These are phyloP conservation scores for Colletotrichum sp. DNA, from an alignment of 2,329 filamentous ascomycete species.

Conservation along the genomic window DNA sequence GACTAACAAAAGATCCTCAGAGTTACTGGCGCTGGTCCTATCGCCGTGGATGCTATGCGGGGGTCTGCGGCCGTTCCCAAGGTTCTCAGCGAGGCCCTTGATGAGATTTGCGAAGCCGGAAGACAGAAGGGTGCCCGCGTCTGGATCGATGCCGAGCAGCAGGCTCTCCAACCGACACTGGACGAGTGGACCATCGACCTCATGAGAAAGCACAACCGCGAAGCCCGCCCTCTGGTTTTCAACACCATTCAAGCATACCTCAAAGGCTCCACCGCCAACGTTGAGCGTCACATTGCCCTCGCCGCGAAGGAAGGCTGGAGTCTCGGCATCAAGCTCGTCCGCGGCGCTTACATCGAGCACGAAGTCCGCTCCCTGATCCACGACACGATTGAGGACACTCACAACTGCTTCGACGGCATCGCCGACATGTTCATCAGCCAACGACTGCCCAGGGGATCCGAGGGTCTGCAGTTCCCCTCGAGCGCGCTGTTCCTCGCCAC, in stretches of 20 bases:
- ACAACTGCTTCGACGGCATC: constrained; percentile 75
- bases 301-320: constrained; percentile 67
- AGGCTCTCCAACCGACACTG: constrained; percentile 78
- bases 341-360: constrained; percentile 74
- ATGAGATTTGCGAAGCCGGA: constrained; percentile 77
- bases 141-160: constrained; percentile 88
- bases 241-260: constrained; percentile 82
- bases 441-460: constrained; percentile 37
- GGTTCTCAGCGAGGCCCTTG: constrained; percentile 71
- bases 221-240: constrained; percentile 72
- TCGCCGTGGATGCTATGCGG: constrained; percentile 72
- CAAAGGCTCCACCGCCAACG: constrained; percentile 63
- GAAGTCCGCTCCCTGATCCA: constrained; percentile 75
- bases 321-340: constrained; percentile 77
- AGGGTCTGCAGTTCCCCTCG: constrained; percentile 55
- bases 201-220: constrained; percentile 77
- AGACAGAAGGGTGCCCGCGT: constrained; percentile 72
- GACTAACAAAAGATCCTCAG: constrained; percentile 32
- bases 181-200: constrained; percentile 81
- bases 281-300: constrained; percentile 64
- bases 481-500: constrained; percentile 76
- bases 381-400: constrained; percentile 74
- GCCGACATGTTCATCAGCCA: constrained; percentile 72
- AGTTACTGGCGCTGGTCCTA: constrained; percentile 82
- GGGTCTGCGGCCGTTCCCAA: constrained; percentile 66